Conservation (phyloP, 768 basidiomycete species). For the Neoboletus magnificus region DNA sequence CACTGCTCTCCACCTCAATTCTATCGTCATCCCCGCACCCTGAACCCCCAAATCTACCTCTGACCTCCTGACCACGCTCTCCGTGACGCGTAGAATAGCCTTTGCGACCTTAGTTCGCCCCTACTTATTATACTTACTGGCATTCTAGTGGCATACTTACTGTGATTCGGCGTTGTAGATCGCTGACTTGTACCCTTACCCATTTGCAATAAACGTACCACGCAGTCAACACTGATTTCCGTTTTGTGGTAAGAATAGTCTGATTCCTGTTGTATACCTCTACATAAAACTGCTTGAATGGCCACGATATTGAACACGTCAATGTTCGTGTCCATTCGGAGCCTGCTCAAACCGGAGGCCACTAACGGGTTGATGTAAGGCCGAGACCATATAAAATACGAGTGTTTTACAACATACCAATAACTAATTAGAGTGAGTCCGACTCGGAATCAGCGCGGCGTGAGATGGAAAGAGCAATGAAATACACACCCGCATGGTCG, state of each 20-base stretch:
- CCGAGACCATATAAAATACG: background rate
- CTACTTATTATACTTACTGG: slow-evolving; percentile 31
- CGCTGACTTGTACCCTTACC: slow-evolving; percentile 32
- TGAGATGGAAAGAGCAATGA: slow-evolving; percentile 2
- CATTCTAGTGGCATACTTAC: slow-evolving; percentile 34
- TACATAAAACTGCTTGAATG: slow-evolving; percentile 5
- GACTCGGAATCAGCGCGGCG: background rate
- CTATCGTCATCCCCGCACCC: slow-evolving; percentile 13
- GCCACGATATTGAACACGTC: background rate
- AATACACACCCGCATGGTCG: slow-evolving; percentile 82
- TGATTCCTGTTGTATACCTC: slow-evolving; percentile 10
- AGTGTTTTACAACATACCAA: slow-evolving; percentile 38
- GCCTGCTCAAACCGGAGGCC: slow-evolving; percentile 89
- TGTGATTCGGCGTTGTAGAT: slow-evolving; percentile 29
- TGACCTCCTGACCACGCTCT: slow-evolving; percentile 13
- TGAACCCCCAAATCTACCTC: slow-evolving; percentile 11
- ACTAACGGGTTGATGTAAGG: slow-evolving; percentile 39
- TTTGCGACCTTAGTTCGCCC: slow-evolving; percentile 15
- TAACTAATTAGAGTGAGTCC: slow-evolving; percentile 38
- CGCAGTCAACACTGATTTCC: slow-evolving; percentile 11
- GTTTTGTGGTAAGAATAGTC: slow-evolving; percentile 7
- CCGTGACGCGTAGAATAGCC: slow-evolving; percentile 17
- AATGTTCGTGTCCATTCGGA: slow-evolving; percentile 56
- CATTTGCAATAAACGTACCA: slow-evolving; percentile 24
- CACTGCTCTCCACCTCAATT: slow-evolving; percentile 29